A percentile compares a stretch with the other conserved stretches of the same genome.
These are phyloP conservation scores for Speleostelium caveatum DNA, from an alignment of 78 protist genomes.

Conservation along the genomic window DNA sequence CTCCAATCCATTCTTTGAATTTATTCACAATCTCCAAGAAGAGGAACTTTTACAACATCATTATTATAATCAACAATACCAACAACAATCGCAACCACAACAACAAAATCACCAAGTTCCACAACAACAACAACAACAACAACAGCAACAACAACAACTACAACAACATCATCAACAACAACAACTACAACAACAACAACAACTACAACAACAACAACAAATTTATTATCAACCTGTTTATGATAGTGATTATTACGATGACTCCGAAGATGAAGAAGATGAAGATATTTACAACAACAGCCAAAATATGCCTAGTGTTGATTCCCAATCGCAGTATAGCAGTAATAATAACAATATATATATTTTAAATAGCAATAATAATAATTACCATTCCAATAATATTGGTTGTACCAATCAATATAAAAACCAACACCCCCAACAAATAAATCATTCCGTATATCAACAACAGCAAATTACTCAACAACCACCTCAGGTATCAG, in stretches of 20 bases:
- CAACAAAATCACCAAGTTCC: neutral
- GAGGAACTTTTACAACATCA: conserved; percentile 8
- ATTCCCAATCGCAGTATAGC: neutral
- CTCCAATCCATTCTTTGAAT: too few relatives aligned
- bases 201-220: conserved; percentile 4
- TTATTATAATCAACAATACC: neutral
- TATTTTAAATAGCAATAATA: neutral
- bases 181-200: neutral
- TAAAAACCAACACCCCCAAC: neutral
- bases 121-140: neutral
- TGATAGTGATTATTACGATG: neutral
- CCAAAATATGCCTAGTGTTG: too few relatives aligned
- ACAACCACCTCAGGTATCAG: neutral
- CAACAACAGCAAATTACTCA: neutral
- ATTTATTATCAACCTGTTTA: too few relatives aligned
- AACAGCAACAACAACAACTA: neutral
- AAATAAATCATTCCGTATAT: neutral
- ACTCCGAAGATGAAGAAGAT: neutral
- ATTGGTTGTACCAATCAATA: neutral
- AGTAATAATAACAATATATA: too few relatives aligned
- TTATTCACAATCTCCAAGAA: too few relatives aligned
- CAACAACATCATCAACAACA: conserved; percentile 8
- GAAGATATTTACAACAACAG: too few relatives aligned
- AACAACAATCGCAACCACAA: neutral
- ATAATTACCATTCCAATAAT: neutral